phyloP scores from a whole-genome alignment of 768 basidiomycete species.

The Thelephora ganbajun region DNA sequence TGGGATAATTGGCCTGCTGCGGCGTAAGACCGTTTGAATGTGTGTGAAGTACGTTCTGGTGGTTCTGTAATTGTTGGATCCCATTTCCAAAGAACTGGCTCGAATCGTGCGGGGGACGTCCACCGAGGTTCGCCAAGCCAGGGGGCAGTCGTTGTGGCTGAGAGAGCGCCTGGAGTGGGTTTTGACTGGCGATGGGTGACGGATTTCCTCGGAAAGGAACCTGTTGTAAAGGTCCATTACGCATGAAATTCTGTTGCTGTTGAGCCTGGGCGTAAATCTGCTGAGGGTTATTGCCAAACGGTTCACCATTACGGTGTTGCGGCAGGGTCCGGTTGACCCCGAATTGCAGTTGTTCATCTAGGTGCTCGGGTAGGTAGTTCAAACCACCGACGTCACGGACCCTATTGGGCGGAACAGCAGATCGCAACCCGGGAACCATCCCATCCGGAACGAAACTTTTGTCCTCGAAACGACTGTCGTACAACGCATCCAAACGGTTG shows the following conservation, averaged over 20 bases:
- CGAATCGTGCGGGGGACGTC: slow-evolving; percentile 68
- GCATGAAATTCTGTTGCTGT: slow-evolving; percentile 31
- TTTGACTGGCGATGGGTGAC: slow-evolving; percentile 43
- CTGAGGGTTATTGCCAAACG: background rate
- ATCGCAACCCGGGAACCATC: slow-evolving; percentile 73
- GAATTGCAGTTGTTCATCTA: slow-evolving; percentile 50
- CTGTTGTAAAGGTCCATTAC: slow-evolving; percentile 43
- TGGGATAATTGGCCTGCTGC: slow-evolving; percentile 28
- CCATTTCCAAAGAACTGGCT: slow-evolving; percentile 34
- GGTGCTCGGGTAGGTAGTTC: slow-evolving; percentile 34
- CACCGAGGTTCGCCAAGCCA: slow-evolving; percentile 71
- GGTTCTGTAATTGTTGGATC: no score
- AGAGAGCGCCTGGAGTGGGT: slow-evolving; percentile 26
- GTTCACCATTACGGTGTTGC: slow-evolving; percentile 35
- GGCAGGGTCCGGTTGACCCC: slow-evolving; percentile 42
- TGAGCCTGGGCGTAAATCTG: slow-evolving; percentile 40
- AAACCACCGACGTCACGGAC: slow-evolving; percentile 39
- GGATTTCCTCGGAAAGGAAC: slow-evolving; percentile 50
- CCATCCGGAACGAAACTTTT: slow-evolving; percentile 73
- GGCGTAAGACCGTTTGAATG: background rate
- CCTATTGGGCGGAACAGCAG: slow-evolving; percentile 42
- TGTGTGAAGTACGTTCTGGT: background rate
- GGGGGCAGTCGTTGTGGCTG: slow-evolving; percentile 55
- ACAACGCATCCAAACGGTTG: slow-evolving; percentile 51
- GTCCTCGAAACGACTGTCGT: slow-evolving; percentile 63